phyloP scores from a whole-genome alignment of 257 asterid species.

The Rhazya stricta region DNA sequence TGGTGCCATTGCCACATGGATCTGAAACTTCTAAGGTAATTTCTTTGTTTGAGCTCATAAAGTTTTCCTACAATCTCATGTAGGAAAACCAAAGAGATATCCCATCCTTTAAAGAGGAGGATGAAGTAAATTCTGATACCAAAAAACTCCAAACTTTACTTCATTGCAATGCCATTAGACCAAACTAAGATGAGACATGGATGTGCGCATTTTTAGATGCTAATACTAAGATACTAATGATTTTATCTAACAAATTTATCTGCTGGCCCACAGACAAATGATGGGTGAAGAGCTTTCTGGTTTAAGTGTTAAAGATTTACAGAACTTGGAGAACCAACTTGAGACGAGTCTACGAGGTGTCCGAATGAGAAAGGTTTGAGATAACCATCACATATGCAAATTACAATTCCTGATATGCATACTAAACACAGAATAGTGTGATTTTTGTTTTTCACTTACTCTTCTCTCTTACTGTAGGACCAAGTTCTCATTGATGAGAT shows the following conservation, averaged over 20 bases:
- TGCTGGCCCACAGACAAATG: slow-evolving; percentile 43
- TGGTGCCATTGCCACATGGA: not conserved
- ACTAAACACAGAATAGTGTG: slow-evolving; percentile 4
- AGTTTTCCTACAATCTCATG: not conserved
- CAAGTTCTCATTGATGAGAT: slow-evolving; percentile 52
- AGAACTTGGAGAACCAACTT: slow-evolving; percentile 59
- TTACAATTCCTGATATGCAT: not conserved
- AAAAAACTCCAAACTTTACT: not conserved
- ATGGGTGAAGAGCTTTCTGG: slow-evolving; percentile 72
- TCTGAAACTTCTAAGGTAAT: not conserved
- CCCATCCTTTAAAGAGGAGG: not conserved
- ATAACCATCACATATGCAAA: not conserved
- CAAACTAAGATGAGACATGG: not conserved
- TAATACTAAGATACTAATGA: not conserved
- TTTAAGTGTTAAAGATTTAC: slow-evolving; percentile 52
- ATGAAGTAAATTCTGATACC: not conserved
- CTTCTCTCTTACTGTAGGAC: slow-evolving; percentile 38
- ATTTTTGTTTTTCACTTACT: not conserved
- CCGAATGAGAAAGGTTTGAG: slow-evolving; percentile 57
- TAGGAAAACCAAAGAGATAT: too few species aligned
- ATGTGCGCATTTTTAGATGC: not conserved
- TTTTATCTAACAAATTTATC: slow-evolving; percentile 8
- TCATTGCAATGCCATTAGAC: not conserved
- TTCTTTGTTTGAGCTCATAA: not conserved
- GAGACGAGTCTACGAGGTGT: slow-evolving; percentile 60